These are phyloP conservation scores for Pseudopediastrum boryanum DNA, from an alignment of 139 green algal species.

Conservation along the genomic window DNA sequence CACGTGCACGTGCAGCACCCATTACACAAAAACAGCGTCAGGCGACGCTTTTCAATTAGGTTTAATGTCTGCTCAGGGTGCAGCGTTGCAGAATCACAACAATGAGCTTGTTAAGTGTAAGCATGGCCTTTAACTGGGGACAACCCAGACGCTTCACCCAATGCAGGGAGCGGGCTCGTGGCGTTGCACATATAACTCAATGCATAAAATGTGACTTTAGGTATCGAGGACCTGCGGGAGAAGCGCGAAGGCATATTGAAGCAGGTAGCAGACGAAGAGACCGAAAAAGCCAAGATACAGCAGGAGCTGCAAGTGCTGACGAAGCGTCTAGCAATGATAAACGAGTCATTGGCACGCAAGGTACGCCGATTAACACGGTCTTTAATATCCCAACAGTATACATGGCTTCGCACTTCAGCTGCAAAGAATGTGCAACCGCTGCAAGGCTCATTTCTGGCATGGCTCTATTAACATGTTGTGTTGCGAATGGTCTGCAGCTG, in stretches of 20 bases:
- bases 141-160: neutral
- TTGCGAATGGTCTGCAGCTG: conserved; percentile 51
- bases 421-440: too few species aligned
- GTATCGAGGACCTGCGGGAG: conserved; percentile 79
- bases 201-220: conserved; percentile 31
- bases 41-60: too few species aligned
- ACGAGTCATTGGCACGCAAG: conserved; percentile 34
- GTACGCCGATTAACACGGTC: too few species aligned
- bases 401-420: too few species aligned
- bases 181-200: neutral
- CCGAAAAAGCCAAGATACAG: conserved; percentile 55
- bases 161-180: neutral
- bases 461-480: too few species aligned
- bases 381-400: too few species aligned
- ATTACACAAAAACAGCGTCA: too few species aligned
- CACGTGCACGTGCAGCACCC: too few species aligned
- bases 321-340: conserved; percentile 27
- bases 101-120: conserved; percentile 71
- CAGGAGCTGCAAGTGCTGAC: conserved; percentile 20
- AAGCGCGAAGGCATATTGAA: conserved; percentile 64
- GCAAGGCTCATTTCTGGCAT: too few species aligned
- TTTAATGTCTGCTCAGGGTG: conserved; percentile 60
- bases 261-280: conserved; percentile 67
- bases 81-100: conserved; percentile 62
- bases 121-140: neutral